Evolutionary conservation across 78 protist genomes (phyloP), one percentile per base, ranked within the genome.

Genomic region (Neovahlkampfia damariscottae): DNA sequence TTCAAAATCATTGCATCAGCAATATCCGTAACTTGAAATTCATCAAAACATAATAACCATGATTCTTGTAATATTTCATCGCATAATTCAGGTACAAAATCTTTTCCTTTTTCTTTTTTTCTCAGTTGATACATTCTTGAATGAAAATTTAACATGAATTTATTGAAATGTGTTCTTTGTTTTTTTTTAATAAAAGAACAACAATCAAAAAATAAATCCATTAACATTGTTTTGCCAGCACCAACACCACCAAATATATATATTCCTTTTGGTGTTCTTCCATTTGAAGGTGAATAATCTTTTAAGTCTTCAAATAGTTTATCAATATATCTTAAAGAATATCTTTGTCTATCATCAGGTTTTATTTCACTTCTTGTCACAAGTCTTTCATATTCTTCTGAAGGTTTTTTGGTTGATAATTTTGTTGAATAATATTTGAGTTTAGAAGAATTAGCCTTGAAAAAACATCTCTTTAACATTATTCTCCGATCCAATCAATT

Each of bases 221-320:
- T 93, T 8, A 88, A 74, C 78, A 87, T 84, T 75, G 93, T 81
- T 81, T 93, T 93, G 29, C 97, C 97, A 10, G 85, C 83, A 0
- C 97, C 97, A 0, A 93, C 97, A 35, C 86, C 89, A 19, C 95
- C 95, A 77, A 73, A 79, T 10, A 89, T 66, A 85, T 93, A 89
- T 31, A 86, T 19, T 50, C 62, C 62, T 50, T 19, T 50, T 50
- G 19, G 34, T n/a, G 62, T n/a, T n/a, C 34, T n/a, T 19, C 62
- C 34, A 50, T 19, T 50, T 50, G 62, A 50, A 50, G 62, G 19
- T 50, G 62, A 50, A 50, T 19, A 50, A 50, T 50, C 19, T 50
- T 50, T 19, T 19, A 50, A 50, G 62, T 50, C 62, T n/a, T n/a
- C n/a, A n/a, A n/a, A n/a, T n/a, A n/a, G n/a, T n/a, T n/a, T n/a